Base-by-base conservation (phyloP, 768 basidiomycete species). In the Cystobasidium ongulense region DNA sequence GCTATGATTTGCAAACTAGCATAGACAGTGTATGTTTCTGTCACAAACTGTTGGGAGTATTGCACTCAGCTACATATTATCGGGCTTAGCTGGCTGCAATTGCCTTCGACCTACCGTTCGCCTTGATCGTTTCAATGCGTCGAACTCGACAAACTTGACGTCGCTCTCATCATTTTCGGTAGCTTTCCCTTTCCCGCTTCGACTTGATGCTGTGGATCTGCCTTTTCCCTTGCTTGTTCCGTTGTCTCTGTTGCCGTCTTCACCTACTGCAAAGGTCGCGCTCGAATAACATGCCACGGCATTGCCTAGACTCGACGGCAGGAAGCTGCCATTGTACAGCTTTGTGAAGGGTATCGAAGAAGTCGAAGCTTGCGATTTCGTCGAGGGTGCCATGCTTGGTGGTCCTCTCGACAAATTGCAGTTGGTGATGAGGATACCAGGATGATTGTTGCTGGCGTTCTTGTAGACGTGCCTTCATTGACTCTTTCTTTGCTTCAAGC, bases 11-110 rank as follows among this genome's bases (percentile, higher is more conserved):
- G 68, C 50, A 71, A 36, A 41, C 53, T 57, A 2, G 53, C 68
- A 71, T 57, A 71, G 53, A 71, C 54, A 36, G 68, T 71, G 27
- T 71, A 71, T n/a, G 53, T 71, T 27, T 71, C 68, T 21, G 68
- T 59, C 1, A 27, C 36, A 27, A 71, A 71, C 68, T 71, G 36
- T 5, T 64, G 15, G 17, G 31, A 15, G 25, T 17, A 8, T 4
- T 39, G 21, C 21, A 3, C 4, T 61, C 23, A 31, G 31, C 57
- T 15, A 15, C 5, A n/a, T n/a, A n/a, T n/a, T n/a, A n/a, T n/a
- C n/a, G n/a, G n/a, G n/a, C n/a, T n/a, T n/a, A n/a, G n/a, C n/a
- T n/a, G n/a, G n/a, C n/a, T n/a, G n/a, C n/a, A n/a, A n/a, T n/a
- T n/a, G n/a, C n/a, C n/a, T n/a, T n/a, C n/a, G n/a, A n/a, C 68